Evolutionary conservation across 441 rosid species (phyloP), one percentile per base, ranked within the genome.

Genomic region (Corymbia citriodora): DNA sequence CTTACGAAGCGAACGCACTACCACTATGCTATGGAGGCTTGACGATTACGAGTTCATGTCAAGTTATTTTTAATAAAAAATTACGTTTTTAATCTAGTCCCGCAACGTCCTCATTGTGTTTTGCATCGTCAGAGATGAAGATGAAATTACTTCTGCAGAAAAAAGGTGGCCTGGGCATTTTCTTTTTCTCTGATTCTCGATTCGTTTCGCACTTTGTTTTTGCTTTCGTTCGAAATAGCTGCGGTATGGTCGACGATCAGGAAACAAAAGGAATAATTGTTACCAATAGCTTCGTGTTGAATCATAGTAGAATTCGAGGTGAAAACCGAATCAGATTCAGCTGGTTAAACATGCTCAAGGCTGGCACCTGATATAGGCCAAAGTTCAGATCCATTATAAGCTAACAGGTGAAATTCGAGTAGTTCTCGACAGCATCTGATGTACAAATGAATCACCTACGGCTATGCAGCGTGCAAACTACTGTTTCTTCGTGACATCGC

Each of bases 1-100:
- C 98, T 97, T 96, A 97, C 99, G 97, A 96, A 97, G 99, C 96
- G 97, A 97, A 97, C 98, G 97, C 99, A 97, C 96, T 97, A 96
- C 99, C 99, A 97, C 98, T 96, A 96, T 97, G 98, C 97, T 96
- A 97, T 95, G 95, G 95, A 96, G 79, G 83, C 90, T 10, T 9
- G 6, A 19, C 15, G 49, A 3, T 3, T 10, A 10, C 0, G 9
- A 3, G 0, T 6, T 72, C 25, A 3, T 1, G 36, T 36, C 49
- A 7, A 72, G 36, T 0, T 2, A 1, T 72, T 19, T 72, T 19
- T 5, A 36, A 36, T 9, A 0, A 29, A 63, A 29, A 63, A 3
- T 29, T 29, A 9, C 8, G 2, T 6, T 19, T 36, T 72, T 19
- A 5, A 5, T 36, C 15, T 0, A 19, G 1, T 2, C 3, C 3